phyloP scores from a whole-genome alignment of 805 yeast genomes.

The Pichia cephalocereana region DNA sequence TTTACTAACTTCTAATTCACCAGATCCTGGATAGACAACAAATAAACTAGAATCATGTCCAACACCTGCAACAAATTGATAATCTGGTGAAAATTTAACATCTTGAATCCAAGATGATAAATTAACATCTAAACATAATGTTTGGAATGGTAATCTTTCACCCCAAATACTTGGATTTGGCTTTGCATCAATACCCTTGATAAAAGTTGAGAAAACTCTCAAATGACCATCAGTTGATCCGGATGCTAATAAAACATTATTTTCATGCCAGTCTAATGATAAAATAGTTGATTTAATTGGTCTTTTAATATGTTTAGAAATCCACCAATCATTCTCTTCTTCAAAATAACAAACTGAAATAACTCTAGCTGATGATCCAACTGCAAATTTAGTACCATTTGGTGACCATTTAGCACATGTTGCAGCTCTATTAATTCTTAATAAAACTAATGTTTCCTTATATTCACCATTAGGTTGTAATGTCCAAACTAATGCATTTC shows the following conservation, averaged over 20 bases:
- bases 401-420: constrained; percentile 95
- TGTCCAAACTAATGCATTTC: constrained; percentile 97
- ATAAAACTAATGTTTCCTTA: constrained; percentile 84
- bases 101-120: constrained; percentile 88
- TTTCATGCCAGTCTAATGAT: constrained; percentile 87
- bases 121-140: constrained; percentile 73
- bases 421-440: constrained; percentile 93
- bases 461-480: constrained; percentile 49
- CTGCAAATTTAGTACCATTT: constrained; percentile 90
- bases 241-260: constrained; percentile 75
- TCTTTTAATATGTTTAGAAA: constrained; percentile 91
- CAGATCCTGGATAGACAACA: constrained; percentile 62
- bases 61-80: constrained; percentile 69
- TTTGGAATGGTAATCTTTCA: constrained; percentile 87
- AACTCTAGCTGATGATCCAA: constrained; percentile 89
- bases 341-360: constrained; percentile 96
- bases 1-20: constrained; percentile 45
- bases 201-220: constrained; percentile 78
- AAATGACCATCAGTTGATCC: constrained; percentile 94
- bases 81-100: constrained; percentile 74
- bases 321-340: constrained; percentile 98
- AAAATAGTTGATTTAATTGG: constrained; percentile 86
- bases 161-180: constrained; percentile 89
- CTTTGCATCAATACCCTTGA: constrained; percentile 80
- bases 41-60: constrained; percentile 83